Percentiles rank a stretch among this genome's conserved stretches.
phyloP scores from a whole-genome alignment of 768 basidiomycete genomes.

The Tulasnella sp. region DNA sequence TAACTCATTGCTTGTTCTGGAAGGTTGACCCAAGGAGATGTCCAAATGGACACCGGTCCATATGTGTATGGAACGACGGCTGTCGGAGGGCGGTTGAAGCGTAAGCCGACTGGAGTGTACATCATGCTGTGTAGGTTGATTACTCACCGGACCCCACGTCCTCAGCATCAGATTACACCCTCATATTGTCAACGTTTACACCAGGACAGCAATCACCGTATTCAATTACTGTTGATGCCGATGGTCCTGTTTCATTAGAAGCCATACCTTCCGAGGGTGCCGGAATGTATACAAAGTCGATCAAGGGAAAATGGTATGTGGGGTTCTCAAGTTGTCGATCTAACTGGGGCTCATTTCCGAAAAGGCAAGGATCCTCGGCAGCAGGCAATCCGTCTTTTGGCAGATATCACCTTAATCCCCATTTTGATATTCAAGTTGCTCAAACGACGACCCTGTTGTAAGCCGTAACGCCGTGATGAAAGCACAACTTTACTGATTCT shows the following conservation, averaged over 20 bases:
- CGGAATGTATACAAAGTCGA: conserved; percentile 77
- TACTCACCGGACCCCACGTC: conserved; percentile 16
- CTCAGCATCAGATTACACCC: conserved; percentile 75
- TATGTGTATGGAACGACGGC: conserved; percentile 80
- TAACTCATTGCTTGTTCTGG: conserved; percentile 43
- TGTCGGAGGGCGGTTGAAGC: conserved; percentile 53
- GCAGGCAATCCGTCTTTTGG: conserved; percentile 71
- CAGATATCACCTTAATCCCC: conserved; percentile 68
- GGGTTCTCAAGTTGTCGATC: background rate
- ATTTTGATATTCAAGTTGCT: conserved; percentile 60
- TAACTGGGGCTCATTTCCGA: background rate
- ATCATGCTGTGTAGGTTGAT: background rate
- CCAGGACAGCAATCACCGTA: conserved; percentile 69
- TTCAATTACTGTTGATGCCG: conserved; percentile 63
- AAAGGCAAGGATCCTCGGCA: conserved; percentile 62
- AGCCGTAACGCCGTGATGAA: background rate
- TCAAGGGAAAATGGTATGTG: conserved; percentile 75
- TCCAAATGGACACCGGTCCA: conserved; percentile 73
- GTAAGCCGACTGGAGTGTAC: conserved; percentile 50
- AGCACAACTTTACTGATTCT: background rate
- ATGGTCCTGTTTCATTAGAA: conserved; percentile 58
- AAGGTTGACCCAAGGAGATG: conserved; percentile 61
- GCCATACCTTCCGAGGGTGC: conserved; percentile 84
- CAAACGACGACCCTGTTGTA: conserved; percentile 26
- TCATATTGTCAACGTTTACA: conserved; percentile 86